Percentiles rank a stretch among this genome's conserved stretches.
phyloP scores from a whole-genome alignment of 1,284 basidiomycete species.

The Rhodotorula sp. region DNA sequence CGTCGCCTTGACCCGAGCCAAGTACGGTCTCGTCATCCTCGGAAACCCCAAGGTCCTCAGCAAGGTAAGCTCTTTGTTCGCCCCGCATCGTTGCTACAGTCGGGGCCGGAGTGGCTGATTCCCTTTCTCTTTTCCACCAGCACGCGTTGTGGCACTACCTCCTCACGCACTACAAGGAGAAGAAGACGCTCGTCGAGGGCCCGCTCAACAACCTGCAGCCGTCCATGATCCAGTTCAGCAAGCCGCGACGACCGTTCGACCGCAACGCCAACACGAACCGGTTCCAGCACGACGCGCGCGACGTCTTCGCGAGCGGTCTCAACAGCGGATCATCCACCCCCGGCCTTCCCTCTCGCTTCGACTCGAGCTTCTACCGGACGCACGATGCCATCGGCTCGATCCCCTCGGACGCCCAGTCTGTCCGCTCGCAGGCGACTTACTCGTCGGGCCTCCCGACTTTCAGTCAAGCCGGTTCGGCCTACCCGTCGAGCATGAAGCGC shows the following conservation, averaged over 20 bases:
- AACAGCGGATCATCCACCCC: background rate
- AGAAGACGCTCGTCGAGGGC: constrained; percentile 88
- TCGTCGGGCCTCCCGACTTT: constrained; percentile 85
- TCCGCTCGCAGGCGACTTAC: constrained; percentile 90
- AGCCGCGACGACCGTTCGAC: constrained; percentile 70
- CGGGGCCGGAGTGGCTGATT: no score
- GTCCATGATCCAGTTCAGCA: constrained; percentile 98
- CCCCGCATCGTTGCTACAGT: constrained; percentile 13
- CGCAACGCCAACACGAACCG: constrained; percentile 36
- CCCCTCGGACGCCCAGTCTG: constrained; percentile 87
- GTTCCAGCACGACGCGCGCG: constrained; percentile 44
- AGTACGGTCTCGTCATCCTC: constrained; percentile 95
- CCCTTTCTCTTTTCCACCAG: no score
- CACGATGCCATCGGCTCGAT: constrained; percentile 93
- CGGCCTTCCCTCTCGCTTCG: constrained; percentile 85
- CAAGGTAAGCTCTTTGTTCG: constrained; percentile 65
- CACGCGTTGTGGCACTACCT: constrained; percentile 98
- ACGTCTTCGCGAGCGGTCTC: constrained; percentile 24
- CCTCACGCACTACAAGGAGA: constrained; percentile 98
- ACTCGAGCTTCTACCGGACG: constrained; percentile 88
- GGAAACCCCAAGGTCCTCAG: constrained; percentile 98
- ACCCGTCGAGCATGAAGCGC: constrained; percentile 34
- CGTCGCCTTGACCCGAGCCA: constrained; percentile 93
- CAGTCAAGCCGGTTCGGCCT: constrained; percentile 36
- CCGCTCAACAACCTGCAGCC: constrained; percentile 93